Evolutionary conservation across 1,139 yeast genomes (phyloP).

Genomic region (Yamadazyma atlantica): DNA sequence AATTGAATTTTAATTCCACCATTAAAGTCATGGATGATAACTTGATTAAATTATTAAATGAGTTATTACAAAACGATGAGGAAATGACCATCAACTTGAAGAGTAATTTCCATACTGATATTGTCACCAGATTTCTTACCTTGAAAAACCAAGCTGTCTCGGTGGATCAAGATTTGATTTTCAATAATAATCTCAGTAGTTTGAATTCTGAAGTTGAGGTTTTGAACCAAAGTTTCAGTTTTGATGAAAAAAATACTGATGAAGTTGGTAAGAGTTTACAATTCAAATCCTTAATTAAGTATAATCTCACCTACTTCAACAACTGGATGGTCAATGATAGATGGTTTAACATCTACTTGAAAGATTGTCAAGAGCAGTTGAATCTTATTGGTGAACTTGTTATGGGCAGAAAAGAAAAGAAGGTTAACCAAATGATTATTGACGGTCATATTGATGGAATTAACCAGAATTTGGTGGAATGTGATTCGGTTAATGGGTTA

Average conservation of each 20-base stretch:
- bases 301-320: neutral
- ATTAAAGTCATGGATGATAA: conserved; percentile 14
- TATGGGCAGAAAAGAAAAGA: neutral
- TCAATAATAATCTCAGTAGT: conserved; percentile 10
- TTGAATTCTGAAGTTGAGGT: neutral
- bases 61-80: conserved; percentile 12
- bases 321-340: conserved; percentile 3
- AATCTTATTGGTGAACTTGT: conserved; percentile 4
- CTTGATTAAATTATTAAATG: conserved; percentile 14
- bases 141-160: conserved; percentile 9
- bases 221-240: neutral
- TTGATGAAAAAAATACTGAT: conserved; percentile 2
- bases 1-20: conserved; percentile 13
- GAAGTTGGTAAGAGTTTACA: neutral
- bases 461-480: conserved; percentile 5
- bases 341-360: conserved; percentile 2
- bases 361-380: conserved; percentile 4
- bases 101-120: conserved; percentile 11
- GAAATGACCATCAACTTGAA: conserved; percentile 12
- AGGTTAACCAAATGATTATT: neutral
- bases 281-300: conserved; percentile 6
- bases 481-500: conserved; percentile 6
- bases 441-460: conserved; percentile 2
- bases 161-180: conserved; percentile 15
- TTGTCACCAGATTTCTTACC: conserved; percentile 8